These are phyloP conservation scores for Phlyctochytrium arcticum DNA, from an alignment of 192 early-diverging fungal species.

Conservation along the genomic window DNA sequence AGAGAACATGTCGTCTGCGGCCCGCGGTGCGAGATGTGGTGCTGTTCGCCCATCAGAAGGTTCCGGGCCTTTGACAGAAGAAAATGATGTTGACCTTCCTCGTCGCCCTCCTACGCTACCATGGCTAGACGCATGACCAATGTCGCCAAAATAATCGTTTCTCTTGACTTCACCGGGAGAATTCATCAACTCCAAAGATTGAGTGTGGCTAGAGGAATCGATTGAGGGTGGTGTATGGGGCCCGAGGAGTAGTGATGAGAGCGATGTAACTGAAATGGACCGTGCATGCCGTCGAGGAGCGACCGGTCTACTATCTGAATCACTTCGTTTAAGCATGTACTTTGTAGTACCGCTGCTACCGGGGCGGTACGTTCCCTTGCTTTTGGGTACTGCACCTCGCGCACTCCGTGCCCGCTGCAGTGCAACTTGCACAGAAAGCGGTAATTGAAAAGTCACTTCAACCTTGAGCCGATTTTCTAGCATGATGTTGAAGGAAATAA, in stretches of 20 bases:
- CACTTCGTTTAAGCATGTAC: background rate
- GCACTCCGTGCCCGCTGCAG: constrained; percentile 5
- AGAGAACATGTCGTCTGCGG: no score
- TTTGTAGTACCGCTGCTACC: background rate
- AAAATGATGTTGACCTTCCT: constrained; percentile 7
- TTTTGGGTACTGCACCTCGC: background rate
- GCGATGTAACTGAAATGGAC: constrained; percentile 3
- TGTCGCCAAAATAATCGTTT: constrained; percentile 5
- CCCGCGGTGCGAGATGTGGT: no score
- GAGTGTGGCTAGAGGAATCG: background rate
- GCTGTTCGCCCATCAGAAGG: background rate
- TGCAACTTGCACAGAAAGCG: constrained; percentile 11
- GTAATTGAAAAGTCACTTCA: background rate
- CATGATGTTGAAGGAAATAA: constrained; percentile 61
- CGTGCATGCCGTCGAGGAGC: constrained; percentile 4
- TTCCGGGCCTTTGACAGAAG: constrained; percentile 4
- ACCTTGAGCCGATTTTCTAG: constrained; percentile 64
- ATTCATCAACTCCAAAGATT: background rate
- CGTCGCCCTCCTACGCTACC: background rate
- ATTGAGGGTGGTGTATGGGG: background rate
- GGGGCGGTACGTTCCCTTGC: background rate
- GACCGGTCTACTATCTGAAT: constrained; percentile 8
- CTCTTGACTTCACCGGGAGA: constrained; percentile 11
- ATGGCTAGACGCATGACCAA: no score
- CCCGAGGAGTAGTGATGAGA: background rate